phyloP scores from a whole-genome alignment of 306 rosid species.

The Quercus suber region DNA sequence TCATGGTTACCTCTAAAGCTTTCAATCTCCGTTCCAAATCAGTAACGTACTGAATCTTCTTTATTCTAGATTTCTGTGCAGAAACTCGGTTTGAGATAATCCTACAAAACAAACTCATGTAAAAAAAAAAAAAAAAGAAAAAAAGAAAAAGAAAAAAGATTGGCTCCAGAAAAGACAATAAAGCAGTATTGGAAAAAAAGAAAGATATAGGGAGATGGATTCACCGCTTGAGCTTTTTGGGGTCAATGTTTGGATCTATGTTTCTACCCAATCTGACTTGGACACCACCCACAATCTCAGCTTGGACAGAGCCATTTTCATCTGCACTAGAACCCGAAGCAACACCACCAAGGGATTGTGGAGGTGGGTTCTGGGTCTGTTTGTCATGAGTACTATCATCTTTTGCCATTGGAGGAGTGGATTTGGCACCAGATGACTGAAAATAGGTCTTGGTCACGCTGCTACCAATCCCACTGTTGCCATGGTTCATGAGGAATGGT shows the following conservation, averaged over 20 bases:
- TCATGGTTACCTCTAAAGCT: conserved; percentile 29
- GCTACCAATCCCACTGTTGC: not conserved
- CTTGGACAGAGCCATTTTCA: not conserved
- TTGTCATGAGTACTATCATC: not conserved
- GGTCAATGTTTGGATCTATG: conserved; percentile 11
- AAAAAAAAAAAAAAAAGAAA: not conserved
- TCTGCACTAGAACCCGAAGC: not conserved
- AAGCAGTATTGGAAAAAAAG: not conserved
- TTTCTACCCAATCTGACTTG: not conserved
- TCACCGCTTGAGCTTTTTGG: conserved; percentile 32
- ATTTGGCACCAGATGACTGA: not conserved
- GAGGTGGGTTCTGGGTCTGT: not conserved
- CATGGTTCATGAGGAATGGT: not conserved
- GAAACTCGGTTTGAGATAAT: conserved; percentile 23
- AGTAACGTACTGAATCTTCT: conserved; percentile 24
- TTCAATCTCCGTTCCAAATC: conserved; percentile 28
- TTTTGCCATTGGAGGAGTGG: not conserved
- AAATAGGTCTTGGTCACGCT: not conserved
- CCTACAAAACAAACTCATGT: not conserved
- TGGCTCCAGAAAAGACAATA: not conserved
- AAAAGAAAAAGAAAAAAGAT: too few species aligned
- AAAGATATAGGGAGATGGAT: not conserved
- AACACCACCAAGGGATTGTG: not conserved
- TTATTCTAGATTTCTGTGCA: conserved; percentile 25
- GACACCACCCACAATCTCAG: not conserved